Evolutionary conservation across 2,329 filamentous ascomycete species (phyloP).

Genomic region (Arthrobotrys sinensis): DNA sequence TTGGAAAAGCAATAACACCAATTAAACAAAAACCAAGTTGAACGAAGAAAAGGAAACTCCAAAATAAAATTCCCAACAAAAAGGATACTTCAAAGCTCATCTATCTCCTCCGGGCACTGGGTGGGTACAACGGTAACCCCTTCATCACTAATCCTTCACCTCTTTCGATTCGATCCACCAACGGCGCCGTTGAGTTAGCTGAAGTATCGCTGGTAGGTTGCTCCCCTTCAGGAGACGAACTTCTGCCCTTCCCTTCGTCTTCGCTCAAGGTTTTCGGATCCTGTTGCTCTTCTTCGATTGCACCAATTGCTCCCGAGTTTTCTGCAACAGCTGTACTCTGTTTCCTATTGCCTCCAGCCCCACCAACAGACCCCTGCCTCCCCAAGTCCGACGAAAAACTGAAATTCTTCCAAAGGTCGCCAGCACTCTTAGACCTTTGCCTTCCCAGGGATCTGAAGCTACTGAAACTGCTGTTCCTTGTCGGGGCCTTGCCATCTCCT

Average conservation of each 20-base stretch:
- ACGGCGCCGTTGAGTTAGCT: conserved; percentile 10
- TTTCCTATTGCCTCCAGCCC: conserved; percentile 17
- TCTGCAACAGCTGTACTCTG: conserved; percentile 17
- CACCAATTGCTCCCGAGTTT: conserved; percentile 32
- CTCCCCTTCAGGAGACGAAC: conserved; percentile 11
- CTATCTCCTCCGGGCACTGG: conserved; percentile 30
- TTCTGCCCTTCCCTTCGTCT: conserved; percentile 5
- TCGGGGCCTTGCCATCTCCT: conserved; percentile 22
- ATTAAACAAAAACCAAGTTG: background rate
- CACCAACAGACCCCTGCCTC: conserved; percentile 35
- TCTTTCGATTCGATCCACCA: background rate
- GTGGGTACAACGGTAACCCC: conserved; percentile 40
- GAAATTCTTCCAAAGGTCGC: conserved; percentile 49
- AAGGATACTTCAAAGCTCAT: conserved; percentile 13
- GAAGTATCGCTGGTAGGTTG: conserved; percentile 1
- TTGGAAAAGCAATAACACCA: background rate
- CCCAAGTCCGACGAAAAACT: conserved; percentile 37
- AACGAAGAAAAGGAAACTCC: conserved; percentile 33
- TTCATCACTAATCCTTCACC: conserved; percentile 47
- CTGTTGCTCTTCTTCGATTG: conserved; percentile 49
- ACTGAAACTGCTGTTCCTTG: conserved; percentile 48
- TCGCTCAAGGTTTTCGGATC: background rate
- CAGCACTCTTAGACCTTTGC: conserved; percentile 37
- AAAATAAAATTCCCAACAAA: conserved; percentile 16
- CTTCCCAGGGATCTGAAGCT: conserved; percentile 43